Conservation (phyloP, 208 protist species). For the Crithidia acanthocephali region DNA sequence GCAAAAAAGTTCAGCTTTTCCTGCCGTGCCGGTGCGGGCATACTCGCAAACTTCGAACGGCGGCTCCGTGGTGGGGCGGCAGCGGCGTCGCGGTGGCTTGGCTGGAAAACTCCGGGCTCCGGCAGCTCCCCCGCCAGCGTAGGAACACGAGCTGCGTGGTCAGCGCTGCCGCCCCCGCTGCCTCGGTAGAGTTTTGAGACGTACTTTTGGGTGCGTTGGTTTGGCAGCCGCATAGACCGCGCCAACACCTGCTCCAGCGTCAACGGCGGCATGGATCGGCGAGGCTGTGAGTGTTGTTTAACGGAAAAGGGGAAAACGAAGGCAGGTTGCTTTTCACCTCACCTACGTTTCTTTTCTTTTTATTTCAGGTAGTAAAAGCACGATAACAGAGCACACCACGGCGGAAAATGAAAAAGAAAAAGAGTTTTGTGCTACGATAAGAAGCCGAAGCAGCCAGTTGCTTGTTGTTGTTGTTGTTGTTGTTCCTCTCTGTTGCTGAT, state of each 20-base stretch:
- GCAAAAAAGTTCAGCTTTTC: constrained; percentile 52
- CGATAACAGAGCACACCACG: no score
- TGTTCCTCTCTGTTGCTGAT: no score
- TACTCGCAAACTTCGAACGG: background rate
- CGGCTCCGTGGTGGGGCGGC: background rate
- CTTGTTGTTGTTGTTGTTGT: no score
- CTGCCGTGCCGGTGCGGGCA: background rate
- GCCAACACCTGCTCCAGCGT: constrained; percentile 89
- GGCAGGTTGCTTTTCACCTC: no score
- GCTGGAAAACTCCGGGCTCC: background rate
- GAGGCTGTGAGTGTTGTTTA: no score
- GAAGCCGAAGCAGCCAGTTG: no score
- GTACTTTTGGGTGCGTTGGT: constrained; percentile 33
- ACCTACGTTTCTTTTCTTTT: no score
- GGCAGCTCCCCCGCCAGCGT: background rate
- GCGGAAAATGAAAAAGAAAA: no score
- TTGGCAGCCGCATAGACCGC: constrained; percentile 80
- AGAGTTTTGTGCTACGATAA: no score
- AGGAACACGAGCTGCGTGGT: background rate
- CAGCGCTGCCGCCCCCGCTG: background rate
- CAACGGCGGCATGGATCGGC: constrained; percentile 55
- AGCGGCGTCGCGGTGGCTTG: constrained; percentile 7
- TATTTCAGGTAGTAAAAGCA: no score
- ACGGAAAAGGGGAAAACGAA: no score
- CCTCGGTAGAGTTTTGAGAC: constrained; percentile 27